Percentiles rank a stretch among this genome's conserved stretches.
phyloP scores from a whole-genome alignment of 164 flowering plant genomes.

The Paratinospora sagittata region DNA sequence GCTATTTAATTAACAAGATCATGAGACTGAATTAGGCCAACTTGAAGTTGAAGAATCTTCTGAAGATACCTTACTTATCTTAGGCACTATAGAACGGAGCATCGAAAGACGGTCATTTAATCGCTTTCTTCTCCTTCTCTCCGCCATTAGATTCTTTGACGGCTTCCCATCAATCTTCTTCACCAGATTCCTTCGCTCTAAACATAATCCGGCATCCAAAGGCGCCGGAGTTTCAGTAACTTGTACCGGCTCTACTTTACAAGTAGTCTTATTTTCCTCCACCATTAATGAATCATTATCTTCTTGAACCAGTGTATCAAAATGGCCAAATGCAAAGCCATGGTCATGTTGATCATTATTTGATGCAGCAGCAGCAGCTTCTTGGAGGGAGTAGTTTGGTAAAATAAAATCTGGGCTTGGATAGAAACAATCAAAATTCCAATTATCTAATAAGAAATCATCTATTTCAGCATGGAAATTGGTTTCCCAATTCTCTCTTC shows the following conservation, averaged over 20 bases:
- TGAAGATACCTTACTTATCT: conserved; percentile 79
- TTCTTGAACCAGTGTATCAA: conserved; percentile 26
- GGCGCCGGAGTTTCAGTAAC: conserved; percentile 13
- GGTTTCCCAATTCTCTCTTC: conserved; percentile 24
- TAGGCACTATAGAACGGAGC: conserved; percentile 92
- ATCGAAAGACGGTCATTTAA: conserved; percentile 89
- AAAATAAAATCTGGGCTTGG: conserved; percentile 30
- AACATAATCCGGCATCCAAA: conserved; percentile 22
- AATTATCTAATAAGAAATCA: conserved; percentile 27
- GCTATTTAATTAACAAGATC: conserved; percentile 1
- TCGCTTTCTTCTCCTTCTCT: conserved; percentile 80
- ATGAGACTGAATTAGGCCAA: neutral
- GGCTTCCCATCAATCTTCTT: conserved; percentile 76
- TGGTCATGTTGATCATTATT: conserved; percentile 9
- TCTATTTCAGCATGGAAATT: conserved; percentile 14
- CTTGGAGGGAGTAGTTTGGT: conserved; percentile 31
- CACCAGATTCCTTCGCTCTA: conserved; percentile 32
- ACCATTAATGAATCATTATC: conserved; percentile 22
- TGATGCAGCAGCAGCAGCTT: conserved; percentile 13
- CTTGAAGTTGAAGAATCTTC: neutral
- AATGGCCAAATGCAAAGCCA: conserved; percentile 24
- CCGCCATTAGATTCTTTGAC: conserved; percentile 95
- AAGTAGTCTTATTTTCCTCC: conserved; percentile 12
- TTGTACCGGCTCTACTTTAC: conserved; percentile 32
- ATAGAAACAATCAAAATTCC: conserved; percentile 41